Conservation (phyloP, 306 rosid species). For the Sphenostylis stenocarpa region DNA sequence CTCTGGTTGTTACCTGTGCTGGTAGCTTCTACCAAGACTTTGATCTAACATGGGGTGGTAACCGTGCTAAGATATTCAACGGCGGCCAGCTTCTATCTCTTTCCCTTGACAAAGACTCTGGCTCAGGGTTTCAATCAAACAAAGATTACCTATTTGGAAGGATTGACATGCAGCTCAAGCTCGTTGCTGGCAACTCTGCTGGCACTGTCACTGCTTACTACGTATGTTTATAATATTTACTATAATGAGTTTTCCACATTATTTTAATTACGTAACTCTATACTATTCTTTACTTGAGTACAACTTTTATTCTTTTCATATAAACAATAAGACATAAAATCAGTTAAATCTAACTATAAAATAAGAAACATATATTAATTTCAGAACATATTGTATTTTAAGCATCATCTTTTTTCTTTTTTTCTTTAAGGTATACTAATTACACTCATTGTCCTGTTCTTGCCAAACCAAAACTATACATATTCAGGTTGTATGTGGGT, state of each 20-base stretch:
- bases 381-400: too few species aligned
- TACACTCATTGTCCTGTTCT: background rate
- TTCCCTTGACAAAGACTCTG: constrained; percentile 69
- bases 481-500: background rate
- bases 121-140: constrained; percentile 83
- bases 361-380: too few species aligned
- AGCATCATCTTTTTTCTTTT: background rate
- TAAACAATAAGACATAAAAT: too few species aligned
- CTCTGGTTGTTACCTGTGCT: constrained; percentile 43
- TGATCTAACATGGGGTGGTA: constrained; percentile 66
- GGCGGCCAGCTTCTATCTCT: constrained; percentile 74
- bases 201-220: constrained; percentile 86
- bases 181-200: constrained; percentile 82
- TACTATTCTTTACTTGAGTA: too few species aligned
- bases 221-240: constrained; percentile 40
- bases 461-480: background rate
- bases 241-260: background rate
- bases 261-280: too few species aligned
- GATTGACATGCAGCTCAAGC: constrained; percentile 75
- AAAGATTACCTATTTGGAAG: constrained; percentile 62
- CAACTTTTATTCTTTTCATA: too few species aligned
- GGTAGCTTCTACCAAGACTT: constrained; percentile 65
- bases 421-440: background rate
- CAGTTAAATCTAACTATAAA: too few species aligned
- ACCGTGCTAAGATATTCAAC: constrained; percentile 54